Percentiles rank a stretch among this genome's conserved stretches.
These are phyloP conservation scores for Tieghemostelium lacteum DNA, from an alignment of 78 protist genomes.

Conservation along the genomic window DNA sequence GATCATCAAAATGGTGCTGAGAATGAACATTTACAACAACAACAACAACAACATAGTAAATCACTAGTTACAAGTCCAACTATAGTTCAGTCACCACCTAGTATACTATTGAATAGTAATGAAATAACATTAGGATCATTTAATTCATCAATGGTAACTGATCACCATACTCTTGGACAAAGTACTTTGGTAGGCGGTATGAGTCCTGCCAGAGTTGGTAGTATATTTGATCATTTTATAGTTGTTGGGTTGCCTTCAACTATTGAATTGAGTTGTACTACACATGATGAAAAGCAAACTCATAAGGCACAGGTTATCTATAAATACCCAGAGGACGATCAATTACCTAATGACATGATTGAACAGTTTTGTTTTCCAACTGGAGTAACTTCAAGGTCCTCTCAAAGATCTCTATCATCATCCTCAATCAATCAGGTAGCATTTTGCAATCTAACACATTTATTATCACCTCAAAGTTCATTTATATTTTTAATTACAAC, in stretches of 20 bases:
- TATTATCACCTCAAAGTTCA: constrained; percentile 36
- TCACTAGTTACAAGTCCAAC: no score
- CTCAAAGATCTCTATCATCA: constrained; percentile 36
- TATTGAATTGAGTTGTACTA: background rate
- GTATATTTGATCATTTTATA: constrained; percentile 51
- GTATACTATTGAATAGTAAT: no score
- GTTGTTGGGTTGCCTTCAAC: constrained; percentile 65
- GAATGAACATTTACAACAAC: no score
- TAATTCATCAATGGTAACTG: no score
- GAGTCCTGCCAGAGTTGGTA: constrained; percentile 20
- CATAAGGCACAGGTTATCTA: constrained; percentile 57
- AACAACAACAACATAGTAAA: no score
- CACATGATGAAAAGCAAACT: constrained; percentile 51
- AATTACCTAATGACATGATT: constrained; percentile 68
- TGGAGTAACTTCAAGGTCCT: constrained; percentile 30
- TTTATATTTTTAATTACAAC: constrained; percentile 50
- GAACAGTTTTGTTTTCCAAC: constrained; percentile 70
- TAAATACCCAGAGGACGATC: constrained; percentile 20
- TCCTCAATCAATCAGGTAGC: constrained; percentile 49
- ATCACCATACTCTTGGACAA: no score
- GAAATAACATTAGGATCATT: no score
- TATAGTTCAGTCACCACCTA: no score
- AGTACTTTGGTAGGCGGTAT: constrained; percentile 73
- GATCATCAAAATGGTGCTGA: no score
- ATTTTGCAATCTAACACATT: constrained; percentile 49